Evolutionary conservation across 306 rosid species (phyloP).

Genomic region (Quercus aquifolioides): DNA sequence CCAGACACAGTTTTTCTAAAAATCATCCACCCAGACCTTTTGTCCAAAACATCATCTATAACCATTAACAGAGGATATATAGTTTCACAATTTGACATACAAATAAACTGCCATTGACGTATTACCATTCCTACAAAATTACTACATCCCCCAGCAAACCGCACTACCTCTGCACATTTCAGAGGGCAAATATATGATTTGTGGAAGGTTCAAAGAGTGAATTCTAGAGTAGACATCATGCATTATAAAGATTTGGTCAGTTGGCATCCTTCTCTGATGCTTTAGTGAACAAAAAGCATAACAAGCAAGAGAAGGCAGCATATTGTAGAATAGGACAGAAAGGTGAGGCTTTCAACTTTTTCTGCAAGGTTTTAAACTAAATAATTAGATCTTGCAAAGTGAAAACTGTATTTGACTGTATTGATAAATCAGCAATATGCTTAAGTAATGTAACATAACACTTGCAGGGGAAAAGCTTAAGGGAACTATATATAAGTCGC

Average conservation of each 20-base stretch:
- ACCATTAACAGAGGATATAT: neutral
- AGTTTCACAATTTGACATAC: neutral
- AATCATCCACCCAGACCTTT: no score
- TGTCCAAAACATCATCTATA: neutral
- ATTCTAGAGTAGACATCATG: neutral
- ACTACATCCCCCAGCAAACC: neutral
- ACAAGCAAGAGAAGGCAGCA: neutral
- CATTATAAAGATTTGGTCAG: neutral
- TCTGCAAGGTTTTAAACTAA: neutral
- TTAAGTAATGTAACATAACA: neutral
- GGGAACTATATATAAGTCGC: slow-evolving; percentile 9
- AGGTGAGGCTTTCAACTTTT: neutral
- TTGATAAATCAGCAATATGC: neutral
- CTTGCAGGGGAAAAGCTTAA: neutral
- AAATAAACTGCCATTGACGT: neutral
- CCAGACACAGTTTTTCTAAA: no score
- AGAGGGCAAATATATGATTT: neutral
- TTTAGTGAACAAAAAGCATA: neutral
- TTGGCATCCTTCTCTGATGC: neutral
- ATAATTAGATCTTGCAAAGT: neutral
- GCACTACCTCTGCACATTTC: neutral
- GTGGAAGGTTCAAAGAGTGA: neutral
- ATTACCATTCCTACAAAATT: neutral
- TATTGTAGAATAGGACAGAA: neutral
- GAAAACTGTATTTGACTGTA: neutral